Evolutionary conservation across 2,329 filamentous ascomycete species (phyloP).

Genomic region (Trichoderma hamatum): DNA sequence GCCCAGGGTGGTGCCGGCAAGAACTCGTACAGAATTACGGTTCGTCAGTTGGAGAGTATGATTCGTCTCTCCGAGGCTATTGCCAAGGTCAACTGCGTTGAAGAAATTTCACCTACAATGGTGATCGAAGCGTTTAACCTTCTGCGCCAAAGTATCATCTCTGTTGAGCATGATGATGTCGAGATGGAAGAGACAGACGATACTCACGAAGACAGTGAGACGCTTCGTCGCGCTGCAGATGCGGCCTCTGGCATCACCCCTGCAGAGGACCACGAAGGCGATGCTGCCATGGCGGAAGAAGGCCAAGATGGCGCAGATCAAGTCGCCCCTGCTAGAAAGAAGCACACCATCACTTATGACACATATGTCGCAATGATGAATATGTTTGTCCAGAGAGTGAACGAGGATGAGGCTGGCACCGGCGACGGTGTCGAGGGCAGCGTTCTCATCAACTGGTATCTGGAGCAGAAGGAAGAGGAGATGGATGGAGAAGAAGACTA

Average conservation of each 20-base stretch:
- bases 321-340: slow-evolving; percentile 50
- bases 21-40: slow-evolving; percentile 97
- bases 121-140: slow-evolving; percentile 92
- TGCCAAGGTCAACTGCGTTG: slow-evolving; percentile 94
- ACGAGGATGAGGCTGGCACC: slow-evolving; percentile 73
- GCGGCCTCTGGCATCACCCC: slow-evolving; percentile 51
- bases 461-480: slow-evolving; percentile 87
- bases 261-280: slow-evolving; percentile 51
- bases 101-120: slow-evolving; percentile 81
- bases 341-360: slow-evolving; percentile 91
- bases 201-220: slow-evolving; percentile 50
- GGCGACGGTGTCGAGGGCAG: slow-evolving; percentile 87
- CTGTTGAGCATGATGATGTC: slow-evolving; percentile 95
- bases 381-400: slow-evolving; percentile 78
- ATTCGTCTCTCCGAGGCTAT: slow-evolving; percentile 97
- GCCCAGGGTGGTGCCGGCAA: slow-evolving; percentile 90
- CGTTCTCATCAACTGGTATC: slow-evolving; percentile 82
- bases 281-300: slow-evolving; percentile 47
- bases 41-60: slow-evolving; percentile 92
- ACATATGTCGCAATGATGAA: slow-evolving; percentile 93
- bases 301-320: slow-evolving; percentile 33
- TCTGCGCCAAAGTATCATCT: slow-evolving; percentile 92
- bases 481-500: slow-evolving; percentile 80
- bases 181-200: slow-evolving; percentile 82
- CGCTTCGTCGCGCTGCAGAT: slow-evolving; percentile 45